Evolutionary conservation across 768 basidiomycete genomes (phyloP).

Genomic region (Gymnopilus junonius): DNA sequence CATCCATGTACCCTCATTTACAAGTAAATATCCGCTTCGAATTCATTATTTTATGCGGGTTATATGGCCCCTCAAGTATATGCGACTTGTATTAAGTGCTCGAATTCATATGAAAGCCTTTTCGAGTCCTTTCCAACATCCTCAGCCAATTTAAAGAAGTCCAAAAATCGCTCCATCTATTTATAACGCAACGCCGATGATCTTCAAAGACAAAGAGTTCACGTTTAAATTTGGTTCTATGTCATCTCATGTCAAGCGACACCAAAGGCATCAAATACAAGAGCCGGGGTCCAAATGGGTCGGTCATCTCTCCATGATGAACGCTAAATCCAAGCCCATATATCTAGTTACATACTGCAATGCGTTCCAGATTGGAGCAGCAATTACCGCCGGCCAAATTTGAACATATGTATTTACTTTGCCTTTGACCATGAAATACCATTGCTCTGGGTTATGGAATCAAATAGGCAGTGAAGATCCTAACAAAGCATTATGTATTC

Average conservation of each 20-base stretch:
- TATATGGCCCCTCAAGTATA: neutral
- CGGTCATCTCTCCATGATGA: neutral
- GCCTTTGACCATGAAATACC: neutral
- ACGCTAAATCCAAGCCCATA: neutral
- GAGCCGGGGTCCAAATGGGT: neutral
- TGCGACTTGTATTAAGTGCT: neutral
- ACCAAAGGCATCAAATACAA: neutral
- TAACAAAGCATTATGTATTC: neutral
- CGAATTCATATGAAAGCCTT: neutral
- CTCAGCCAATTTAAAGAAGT: neutral
- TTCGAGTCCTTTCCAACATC: neutral
- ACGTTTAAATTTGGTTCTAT: neutral
- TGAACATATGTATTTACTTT: conserved; percentile 2
- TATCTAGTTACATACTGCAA: neutral
- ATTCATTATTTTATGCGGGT: neutral
- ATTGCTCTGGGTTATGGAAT: neutral
- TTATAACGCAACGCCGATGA: neutral
- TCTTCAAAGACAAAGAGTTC: neutral
- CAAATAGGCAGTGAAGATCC: neutral
- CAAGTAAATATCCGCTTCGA: neutral
- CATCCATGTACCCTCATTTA: neutral
- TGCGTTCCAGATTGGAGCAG: neutral
- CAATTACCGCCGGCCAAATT: neutral
- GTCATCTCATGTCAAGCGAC: neutral
- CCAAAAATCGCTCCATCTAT: neutral